A percentile compares a stretch with the other conserved stretches of the same genome.
phyloP scores from a whole-genome alignment of 2,329 filamentous ascomycete genomes.

The Aspergillus carbonarius region DNA sequence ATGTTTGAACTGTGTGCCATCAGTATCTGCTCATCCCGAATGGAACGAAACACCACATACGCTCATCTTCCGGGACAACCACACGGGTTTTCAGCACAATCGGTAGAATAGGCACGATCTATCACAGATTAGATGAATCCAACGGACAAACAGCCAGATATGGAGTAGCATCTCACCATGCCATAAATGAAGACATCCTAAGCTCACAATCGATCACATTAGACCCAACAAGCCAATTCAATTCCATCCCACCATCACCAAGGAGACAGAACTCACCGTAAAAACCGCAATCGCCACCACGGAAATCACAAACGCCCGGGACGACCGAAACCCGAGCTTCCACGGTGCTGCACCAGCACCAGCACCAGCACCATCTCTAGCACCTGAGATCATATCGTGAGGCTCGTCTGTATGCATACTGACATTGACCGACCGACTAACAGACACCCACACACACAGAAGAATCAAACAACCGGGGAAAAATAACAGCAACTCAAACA shows the following conservation, averaged over 20 bases:
- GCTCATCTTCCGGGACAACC: constrained; percentile 36
- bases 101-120: constrained; percentile 68
- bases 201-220: background rate
- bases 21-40: background rate
- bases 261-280: constrained; percentile 30
- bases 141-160: background rate
- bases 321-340: constrained; percentile 37
- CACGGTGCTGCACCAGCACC: constrained; percentile 13
- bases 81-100: constrained; percentile 54
- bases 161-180: constrained; percentile 25
- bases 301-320: constrained; percentile 39
- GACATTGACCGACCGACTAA: background rate
- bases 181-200: constrained; percentile 45
- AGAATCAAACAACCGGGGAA: background rate
- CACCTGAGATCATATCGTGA: background rate
- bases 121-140: background rate
- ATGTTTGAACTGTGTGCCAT: constrained; percentile 57
- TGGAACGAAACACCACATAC: constrained; percentile 36
- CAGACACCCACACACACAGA: no score
- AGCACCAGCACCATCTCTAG: background rate
- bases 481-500: background rate
- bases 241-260: no score
- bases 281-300: constrained; percentile 44
- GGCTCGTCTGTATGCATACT: background rate
- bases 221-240: background rate